Conservation (phyloP, 768 basidiomycete species). For the Udeniomyces megalosporus region DNA sequence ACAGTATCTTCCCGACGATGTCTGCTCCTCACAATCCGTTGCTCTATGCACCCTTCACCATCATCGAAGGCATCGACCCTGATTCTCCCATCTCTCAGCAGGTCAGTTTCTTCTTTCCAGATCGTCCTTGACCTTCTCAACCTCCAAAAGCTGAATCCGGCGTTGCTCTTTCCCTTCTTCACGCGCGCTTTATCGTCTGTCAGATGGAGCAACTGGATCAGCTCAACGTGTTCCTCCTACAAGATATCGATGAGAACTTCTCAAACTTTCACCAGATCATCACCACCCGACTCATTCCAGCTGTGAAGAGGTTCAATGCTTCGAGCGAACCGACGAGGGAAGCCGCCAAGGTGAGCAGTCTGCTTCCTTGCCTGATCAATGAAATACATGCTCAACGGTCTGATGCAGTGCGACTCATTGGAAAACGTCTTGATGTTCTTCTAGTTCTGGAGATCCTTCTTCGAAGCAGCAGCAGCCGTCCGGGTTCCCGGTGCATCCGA, state of each 20-base stretch:
- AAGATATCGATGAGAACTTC: conserved; percentile 90
- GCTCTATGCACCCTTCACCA: not conserved
- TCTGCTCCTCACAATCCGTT: not conserved
- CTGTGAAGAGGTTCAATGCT: conserved; percentile 76
- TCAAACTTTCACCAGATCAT: conserved; percentile 73
- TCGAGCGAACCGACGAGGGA: conserved; percentile 76
- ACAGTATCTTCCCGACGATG: not conserved
- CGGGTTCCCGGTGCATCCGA: conserved; percentile 61
- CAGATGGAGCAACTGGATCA: conserved; percentile 95
- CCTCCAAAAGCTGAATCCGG: not conserved
- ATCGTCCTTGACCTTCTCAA: not conserved
- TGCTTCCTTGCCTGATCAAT: not conserved
- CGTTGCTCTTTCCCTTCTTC: not conserved
- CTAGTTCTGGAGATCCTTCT: conserved; percentile 94
- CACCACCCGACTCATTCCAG: conserved; percentile 62
- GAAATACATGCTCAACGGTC: not conserved
- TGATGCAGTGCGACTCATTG: not conserved
- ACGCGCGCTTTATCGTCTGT: not conserved
- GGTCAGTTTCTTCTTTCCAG: not conserved
- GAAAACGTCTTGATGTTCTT: not conserved
- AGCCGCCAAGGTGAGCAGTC: conserved; percentile 57
- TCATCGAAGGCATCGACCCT: conserved; percentile 4
- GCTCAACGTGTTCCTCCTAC: conserved; percentile 76
- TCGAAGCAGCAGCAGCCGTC: conserved; percentile 80
- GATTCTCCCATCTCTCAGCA: conserved; percentile 1